Percentiles rank a stretch among this genome's conserved stretches.
Evolutionary conservation across 176 grass and related monocot genomes (phyloP).

Genomic region (Cenchrus americanus): DNA sequence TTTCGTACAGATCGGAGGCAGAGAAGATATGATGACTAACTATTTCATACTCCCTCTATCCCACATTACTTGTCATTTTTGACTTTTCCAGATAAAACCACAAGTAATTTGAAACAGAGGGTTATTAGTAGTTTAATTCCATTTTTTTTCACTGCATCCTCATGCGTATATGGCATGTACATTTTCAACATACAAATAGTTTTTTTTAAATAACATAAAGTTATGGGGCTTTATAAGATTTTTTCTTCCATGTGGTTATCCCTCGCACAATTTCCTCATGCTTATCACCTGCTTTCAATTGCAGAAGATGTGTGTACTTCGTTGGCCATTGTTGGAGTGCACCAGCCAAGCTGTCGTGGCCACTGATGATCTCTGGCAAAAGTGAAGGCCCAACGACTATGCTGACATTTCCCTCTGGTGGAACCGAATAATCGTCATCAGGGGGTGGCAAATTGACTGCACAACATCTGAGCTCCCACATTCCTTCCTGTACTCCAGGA

Average conservation of each 20-base stretch:
- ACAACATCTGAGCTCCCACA: constrained; percentile 64
- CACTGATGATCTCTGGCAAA: constrained; percentile 52
- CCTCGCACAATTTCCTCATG: constrained; percentile 68
- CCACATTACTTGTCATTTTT: too few relatives aligned
- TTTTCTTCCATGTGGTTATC: constrained; percentile 67
- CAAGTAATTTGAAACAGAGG: too few relatives aligned
- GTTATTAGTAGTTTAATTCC: neutral
- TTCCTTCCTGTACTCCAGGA: constrained; percentile 61
- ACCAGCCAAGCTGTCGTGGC: constrained; percentile 34
- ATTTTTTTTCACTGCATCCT: neutral
- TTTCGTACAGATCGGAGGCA: neutral
- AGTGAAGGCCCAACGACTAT: constrained; percentile 48
- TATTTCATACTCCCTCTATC: neutral
- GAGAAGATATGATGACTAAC: neutral
- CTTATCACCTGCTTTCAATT: constrained; percentile 43
- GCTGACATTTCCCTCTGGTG: constrained; percentile 33
- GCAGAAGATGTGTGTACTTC: constrained; percentile 67
- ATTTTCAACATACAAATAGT: neutral
- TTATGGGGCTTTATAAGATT: constrained; percentile 12
- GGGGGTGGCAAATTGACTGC: constrained; percentile 65
- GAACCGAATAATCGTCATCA: constrained; percentile 36
- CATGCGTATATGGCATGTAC: neutral
- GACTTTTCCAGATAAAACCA: too few relatives aligned
- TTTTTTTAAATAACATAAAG: too few relatives aligned
- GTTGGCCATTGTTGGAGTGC: constrained; percentile 57